phyloP scores from a whole-genome alignment of 1,284 basidiomycete genomes.

The Ustilago curta region DNA sequence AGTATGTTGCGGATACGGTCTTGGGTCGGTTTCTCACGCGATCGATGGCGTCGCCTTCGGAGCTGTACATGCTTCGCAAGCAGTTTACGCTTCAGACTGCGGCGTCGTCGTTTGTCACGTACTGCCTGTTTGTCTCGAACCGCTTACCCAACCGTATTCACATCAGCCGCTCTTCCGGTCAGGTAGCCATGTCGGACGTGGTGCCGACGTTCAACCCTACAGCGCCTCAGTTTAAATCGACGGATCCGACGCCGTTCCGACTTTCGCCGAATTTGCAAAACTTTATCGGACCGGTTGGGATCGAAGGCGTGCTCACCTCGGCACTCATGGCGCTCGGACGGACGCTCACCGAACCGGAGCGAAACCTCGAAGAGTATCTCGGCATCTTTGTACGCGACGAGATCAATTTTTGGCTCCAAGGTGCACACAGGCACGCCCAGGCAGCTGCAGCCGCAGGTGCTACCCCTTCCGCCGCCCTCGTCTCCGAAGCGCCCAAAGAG shows the following conservation, averaged over 20 bases:
- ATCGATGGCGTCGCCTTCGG: constrained; percentile 84
- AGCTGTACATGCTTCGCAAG: constrained; percentile 97
- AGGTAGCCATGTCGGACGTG: constrained; percentile 65
- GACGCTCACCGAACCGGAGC: constrained; percentile 90
- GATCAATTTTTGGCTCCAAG: constrained; percentile 78
- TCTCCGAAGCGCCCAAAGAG: constrained; percentile 72
- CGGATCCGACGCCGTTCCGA: constrained; percentile 93
- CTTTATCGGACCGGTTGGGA: constrained; percentile 88
- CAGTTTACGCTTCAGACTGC: constrained; percentile 93
- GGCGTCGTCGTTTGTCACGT: constrained; percentile 91
- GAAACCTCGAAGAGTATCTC: constrained; percentile 86
- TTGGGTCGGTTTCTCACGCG: constrained; percentile 89
- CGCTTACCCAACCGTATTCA: constrained; percentile 88
- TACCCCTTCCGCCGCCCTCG: constrained; percentile 5
- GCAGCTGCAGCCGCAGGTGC: constrained; percentile 13
- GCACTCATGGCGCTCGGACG: constrained; percentile 91
- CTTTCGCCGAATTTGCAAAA: constrained; percentile 96
- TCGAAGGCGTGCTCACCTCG: constrained; percentile 88
- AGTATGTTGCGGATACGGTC: constrained; percentile 91
- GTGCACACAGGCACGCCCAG: constrained; percentile 55
- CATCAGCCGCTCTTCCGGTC: constrained; percentile 77
- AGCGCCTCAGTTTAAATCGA: constrained; percentile 79
- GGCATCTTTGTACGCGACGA: constrained; percentile 94
- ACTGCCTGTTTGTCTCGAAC: constrained; percentile 84
- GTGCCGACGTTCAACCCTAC: constrained; percentile 72